These are phyloP conservation scores for Solanum commersonii DNA, from an alignment of 257 asterid genomes.

Conservation along the genomic window DNA sequence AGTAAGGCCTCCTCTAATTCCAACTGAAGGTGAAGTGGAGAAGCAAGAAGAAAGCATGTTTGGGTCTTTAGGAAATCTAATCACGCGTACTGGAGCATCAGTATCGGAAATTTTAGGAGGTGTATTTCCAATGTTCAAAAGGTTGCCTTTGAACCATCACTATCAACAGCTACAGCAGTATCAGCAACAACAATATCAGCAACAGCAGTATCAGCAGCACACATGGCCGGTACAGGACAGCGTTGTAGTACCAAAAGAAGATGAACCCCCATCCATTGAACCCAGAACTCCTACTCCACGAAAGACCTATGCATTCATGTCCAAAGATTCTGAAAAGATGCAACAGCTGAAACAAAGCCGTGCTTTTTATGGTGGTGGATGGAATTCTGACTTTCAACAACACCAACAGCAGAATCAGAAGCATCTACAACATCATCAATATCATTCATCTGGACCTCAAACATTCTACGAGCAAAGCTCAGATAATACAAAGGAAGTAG, in stretches of 20 bases:
- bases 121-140: constrained; percentile 54
- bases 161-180: constrained; percentile 17
- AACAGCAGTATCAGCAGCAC: constrained; percentile 37
- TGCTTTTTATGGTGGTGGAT: constrained; percentile 61
- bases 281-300: constrained; percentile 74
- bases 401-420: constrained; percentile 45
- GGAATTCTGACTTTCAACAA: constrained; percentile 47
- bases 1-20: constrained; percentile 56
- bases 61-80: constrained; percentile 48
- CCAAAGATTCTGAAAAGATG: constrained; percentile 77
- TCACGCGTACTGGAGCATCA: constrained; percentile 58
- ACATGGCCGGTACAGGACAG: constrained; percentile 81
- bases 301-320: constrained; percentile 89
- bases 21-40: constrained; percentile 61
- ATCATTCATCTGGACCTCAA: constrained; percentile 46
- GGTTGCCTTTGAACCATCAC: constrained; percentile 25
- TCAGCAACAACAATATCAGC: constrained; percentile 9
- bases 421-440: constrained; percentile 63
- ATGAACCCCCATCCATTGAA: constrained; percentile 71
- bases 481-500: constrained; percentile 57
- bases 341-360: constrained; percentile 75
- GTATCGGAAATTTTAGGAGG: constrained; percentile 56
- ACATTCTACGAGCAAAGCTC: constrained; percentile 61
- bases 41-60: constrained; percentile 66
- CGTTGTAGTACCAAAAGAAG: constrained; percentile 64